Conservation (phyloP, 1,284 basidiomycete genomes). For the Leccinum fallax region DNA sequence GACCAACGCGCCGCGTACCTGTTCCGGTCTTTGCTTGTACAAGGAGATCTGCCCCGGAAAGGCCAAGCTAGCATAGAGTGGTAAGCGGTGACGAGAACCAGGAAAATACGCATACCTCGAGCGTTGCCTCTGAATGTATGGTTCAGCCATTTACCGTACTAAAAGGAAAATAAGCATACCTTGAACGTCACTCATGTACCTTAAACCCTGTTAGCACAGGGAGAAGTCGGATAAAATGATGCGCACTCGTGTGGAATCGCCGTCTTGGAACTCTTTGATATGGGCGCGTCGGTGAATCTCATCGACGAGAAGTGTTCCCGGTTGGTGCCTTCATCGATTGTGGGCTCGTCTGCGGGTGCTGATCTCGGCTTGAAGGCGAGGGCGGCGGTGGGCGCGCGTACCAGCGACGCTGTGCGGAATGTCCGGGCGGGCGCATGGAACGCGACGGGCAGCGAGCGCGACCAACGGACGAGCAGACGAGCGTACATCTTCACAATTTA, state of each 20-base stretch:
- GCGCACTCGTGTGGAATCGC: slow-evolving; percentile 46
- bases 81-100: slow-evolving; percentile 7
- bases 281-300: slow-evolving; percentile 32
- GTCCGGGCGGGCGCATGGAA: slow-evolving; percentile 16
- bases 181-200: slow-evolving; percentile 46
- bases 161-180: slow-evolving; percentile 26
- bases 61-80: slow-evolving; percentile 31
- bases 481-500: slow-evolving; percentile 20
- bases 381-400: slow-evolving; percentile 11
- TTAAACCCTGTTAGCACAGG: slow-evolving; percentile 24
- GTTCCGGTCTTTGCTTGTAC: slow-evolving; percentile 54
- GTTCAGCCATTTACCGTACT: slow-evolving; percentile 1
- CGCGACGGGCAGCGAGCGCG: slow-evolving; percentile 20
- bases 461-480: slow-evolving; percentile 31
- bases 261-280: slow-evolving; percentile 37
- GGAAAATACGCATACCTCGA: slow-evolving; percentile 28
- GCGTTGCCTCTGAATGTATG: slow-evolving; percentile 35
- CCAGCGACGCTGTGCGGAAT: slow-evolving; percentile 17
- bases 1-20: slow-evolving; percentile 26
- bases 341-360: slow-evolving; percentile 7
- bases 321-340: slow-evolving; percentile 17
- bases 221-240: slow-evolving; percentile 9
- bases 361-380: slow-evolving; percentile 13
- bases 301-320: slow-evolving; percentile 31
- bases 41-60: slow-evolving; percentile 42